These are phyloP conservation scores for Pittosporum tobira DNA, from an alignment of 129 eudicot genomes.

Conservation along the genomic window DNA sequence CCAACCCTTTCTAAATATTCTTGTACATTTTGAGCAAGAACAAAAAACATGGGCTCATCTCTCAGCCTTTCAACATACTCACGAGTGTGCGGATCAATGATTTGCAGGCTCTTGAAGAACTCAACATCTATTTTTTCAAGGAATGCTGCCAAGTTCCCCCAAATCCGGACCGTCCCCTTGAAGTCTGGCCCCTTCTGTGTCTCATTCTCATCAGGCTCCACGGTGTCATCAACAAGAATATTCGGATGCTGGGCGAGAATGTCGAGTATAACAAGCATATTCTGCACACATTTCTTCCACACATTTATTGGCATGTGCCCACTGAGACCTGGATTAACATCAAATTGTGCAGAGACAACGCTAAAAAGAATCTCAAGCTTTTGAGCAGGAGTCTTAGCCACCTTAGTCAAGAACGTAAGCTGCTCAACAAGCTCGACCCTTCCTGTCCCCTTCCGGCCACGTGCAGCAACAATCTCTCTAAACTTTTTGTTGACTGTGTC, in stretches of 20 bases:
- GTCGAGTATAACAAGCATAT: conserved; percentile 74
- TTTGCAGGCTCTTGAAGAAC: conserved; percentile 81
- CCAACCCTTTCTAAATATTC: conserved; percentile 62
- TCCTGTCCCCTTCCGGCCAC: conserved; percentile 92
- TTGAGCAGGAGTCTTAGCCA: conserved; percentile 96
- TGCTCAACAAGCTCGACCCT: conserved; percentile 87
- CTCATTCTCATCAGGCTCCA: conserved; percentile 86
- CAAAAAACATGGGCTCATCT: conserved; percentile 74
- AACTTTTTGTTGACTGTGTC: conserved; percentile 83
- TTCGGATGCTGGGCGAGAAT: conserved; percentile 59
- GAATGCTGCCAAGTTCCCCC: conserved; percentile 91
- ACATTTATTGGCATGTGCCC: conserved; percentile 86
- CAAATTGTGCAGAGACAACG: conserved; percentile 93
- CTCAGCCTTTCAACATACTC: conserved; percentile 87
- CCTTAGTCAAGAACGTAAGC: conserved; percentile 70
- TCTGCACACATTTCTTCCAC: conserved; percentile 89
- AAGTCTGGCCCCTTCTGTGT: conserved; percentile 76
- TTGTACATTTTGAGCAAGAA: conserved; percentile 83
- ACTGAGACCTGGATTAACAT: conserved; percentile 77
- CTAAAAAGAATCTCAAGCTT: conserved; percentile 83
- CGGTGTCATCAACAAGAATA: conserved; percentile 72
- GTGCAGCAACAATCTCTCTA: conserved; percentile 76
- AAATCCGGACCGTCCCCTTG: conserved; percentile 64
- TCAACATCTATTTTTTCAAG: conserved; percentile 82
- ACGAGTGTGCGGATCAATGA: conserved; percentile 86